A percentile compares a stretch with the other conserved stretches of the same genome.
phyloP scores from a whole-genome alignment of 257 asterid species.

The Paulownia fortunei region DNA sequence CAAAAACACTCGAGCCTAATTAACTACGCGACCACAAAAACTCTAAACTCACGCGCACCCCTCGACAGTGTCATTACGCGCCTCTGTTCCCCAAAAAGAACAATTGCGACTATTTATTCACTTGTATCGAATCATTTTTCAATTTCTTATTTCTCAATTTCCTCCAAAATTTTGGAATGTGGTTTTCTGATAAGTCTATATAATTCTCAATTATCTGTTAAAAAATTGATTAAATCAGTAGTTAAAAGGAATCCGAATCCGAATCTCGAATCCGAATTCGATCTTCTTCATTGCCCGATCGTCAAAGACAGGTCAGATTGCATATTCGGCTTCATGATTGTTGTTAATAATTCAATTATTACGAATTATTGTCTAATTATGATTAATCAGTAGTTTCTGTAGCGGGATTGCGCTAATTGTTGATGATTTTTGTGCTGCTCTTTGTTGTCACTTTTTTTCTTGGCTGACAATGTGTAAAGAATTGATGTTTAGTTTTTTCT shows the following conservation, averaged over 20 bases:
- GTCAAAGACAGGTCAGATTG: slow-evolving; percentile 44
- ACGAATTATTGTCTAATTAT: slow-evolving; percentile 11
- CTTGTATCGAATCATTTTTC: slow-evolving; percentile 1
- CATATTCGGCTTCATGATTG: slow-evolving; percentile 18
- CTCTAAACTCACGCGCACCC: slow-evolving; percentile 30
- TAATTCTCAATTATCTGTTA: neutral
- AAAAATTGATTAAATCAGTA: neutral
- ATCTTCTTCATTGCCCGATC: slow-evolving; percentile 30
- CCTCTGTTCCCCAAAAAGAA: slow-evolving; percentile 19
- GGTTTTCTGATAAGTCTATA: neutral
- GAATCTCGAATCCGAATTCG: slow-evolving; percentile 38
- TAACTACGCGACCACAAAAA: neutral
- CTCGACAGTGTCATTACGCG: slow-evolving; percentile 8
- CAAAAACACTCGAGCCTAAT: neutral
- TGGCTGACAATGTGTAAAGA: slow-evolving; percentile 26
- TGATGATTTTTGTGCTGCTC: slow-evolving; percentile 20
- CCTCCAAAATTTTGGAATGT: slow-evolving; percentile 6
- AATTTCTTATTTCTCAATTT: slow-evolving; percentile 10
- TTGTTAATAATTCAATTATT: slow-evolving; percentile 25
- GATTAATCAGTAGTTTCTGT: slow-evolving; percentile 19
- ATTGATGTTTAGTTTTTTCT: slow-evolving; percentile 8
- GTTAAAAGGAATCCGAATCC: slow-evolving; percentile 28
- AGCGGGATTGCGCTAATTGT: slow-evolving; percentile 25
- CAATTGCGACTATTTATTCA: slow-evolving; percentile 16
- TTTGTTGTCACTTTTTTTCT: neutral